Evolutionary conservation across 176 grass and related monocot genomes (phyloP), one percentile per base, ranked within the genome.

Genomic region (Metroxylon sagu): DNA sequence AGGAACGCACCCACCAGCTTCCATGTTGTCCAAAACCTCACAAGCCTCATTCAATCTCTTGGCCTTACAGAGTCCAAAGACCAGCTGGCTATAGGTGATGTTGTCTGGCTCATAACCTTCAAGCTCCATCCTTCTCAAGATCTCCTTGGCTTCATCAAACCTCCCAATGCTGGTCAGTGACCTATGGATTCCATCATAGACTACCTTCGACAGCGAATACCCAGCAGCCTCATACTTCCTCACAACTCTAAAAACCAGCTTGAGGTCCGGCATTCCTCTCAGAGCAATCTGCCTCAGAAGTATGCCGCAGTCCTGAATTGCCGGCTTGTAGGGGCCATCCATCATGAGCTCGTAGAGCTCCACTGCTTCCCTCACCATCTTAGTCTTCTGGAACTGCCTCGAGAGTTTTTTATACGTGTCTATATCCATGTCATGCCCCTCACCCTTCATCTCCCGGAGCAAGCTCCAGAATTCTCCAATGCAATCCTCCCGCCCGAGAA

Each of bases 341-440:
- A 97, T 97, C 93, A 91, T 88, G 29, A 80, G 78, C 76, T 97
- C 92, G 10, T 97, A 91, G 56, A 97, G 79, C 58, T 80, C 59
- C 23, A 91, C 93, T 0, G 81, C 72, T 56, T 87, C 87, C 16
- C 49, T 60, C 72, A 88, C 23, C 85, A 97, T 83, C 31, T 82
- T 69, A 2, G 65, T 57, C 57, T 83, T 97, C 69, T 82, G 75
- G 60, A 97, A 88, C 26, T 85, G 88, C 51, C 84, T 59, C 35
- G 62, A 77, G 2, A 91, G 71, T 74, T 97, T 97, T 16, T 88
- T 58, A 18, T 97, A 97, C 18, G 93, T 83, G 73, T 97, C 93
- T 18, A 91, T 88, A 55, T 97, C 87, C 1, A 97, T 26, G 21
- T 91, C 80, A 29, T 77, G 58, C 21, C 72, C 78, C 26, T 64